phyloP scores from a whole-genome alignment of 164 flowering plant species.

The Kingdonia uniflora region DNA sequence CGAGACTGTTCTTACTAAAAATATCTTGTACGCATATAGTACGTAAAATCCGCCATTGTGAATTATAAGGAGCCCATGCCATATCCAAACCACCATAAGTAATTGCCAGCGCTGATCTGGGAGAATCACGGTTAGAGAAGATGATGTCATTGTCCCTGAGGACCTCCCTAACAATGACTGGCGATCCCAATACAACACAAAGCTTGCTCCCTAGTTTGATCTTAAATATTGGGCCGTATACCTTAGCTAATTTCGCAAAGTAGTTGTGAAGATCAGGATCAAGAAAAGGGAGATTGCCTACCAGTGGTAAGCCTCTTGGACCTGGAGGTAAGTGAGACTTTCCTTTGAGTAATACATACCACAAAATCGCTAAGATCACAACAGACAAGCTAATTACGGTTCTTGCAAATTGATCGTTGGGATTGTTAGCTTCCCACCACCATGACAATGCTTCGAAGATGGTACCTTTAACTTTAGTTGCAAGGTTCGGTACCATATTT shows the following conservation, averaged over 20 bases:
- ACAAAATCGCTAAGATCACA: no score
- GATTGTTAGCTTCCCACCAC: no score
- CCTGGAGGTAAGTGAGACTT: background rate
- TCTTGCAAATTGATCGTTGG: no score
- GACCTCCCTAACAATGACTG: conserved; percentile 15
- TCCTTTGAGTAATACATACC: no score
- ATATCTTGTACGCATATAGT: conserved; percentile 19
- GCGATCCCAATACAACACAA: conserved; percentile 17
- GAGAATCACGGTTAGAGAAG: conserved; percentile 23
- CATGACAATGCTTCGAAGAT: no score
- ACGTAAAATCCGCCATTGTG: conserved; percentile 24
- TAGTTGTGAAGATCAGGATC: conserved; percentile 13
- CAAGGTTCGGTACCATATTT: no score
- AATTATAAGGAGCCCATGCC: conserved; percentile 12
- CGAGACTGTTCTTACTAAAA: conserved; percentile 14
- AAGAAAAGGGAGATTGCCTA: conserved; percentile 19
- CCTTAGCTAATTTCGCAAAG: conserved; percentile 12
- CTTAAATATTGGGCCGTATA: conserved; percentile 22
- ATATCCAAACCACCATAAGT: conserved; percentile 20
- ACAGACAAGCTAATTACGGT: no score
- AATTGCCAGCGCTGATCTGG: background rate
- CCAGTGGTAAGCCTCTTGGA: conserved; percentile 4
- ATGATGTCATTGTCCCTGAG: conserved; percentile 16
- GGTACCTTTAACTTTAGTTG: no score
- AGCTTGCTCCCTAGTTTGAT: conserved; percentile 18